Base-by-base conservation (phyloP, 148 eudicot genomes). In the Rhododendron griersonianum region DNA sequence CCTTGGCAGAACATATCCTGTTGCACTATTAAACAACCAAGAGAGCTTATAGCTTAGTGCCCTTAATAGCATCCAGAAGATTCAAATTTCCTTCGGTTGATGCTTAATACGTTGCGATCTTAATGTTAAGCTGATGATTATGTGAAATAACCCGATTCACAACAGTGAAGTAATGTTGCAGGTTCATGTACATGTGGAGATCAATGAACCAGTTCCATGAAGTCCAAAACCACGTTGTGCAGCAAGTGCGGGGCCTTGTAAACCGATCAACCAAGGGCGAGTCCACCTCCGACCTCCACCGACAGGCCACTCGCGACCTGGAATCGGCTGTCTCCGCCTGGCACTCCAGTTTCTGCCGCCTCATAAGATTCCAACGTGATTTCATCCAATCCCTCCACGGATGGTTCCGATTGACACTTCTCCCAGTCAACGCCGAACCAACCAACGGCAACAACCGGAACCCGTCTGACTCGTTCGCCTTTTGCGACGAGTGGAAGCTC, bases 171-270 rank as follows among this genome's bases (percentile, higher is more conserved):
- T 8, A 28, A 69, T 82, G 75, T 80, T 71, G 87, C 95, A 96
- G 99, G 89, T 93, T 96, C 88, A 96, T 95, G 99, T 94, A 96
- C 92, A 96, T 94, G 99, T 96, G 99, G 99, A 92, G 84, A 91
- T 92, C 96, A 44, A 96, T 95, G 98, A 95, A 95, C 86, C 96
- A 96, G 86, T 93, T 87, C 89, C 99, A 96, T 84, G 95, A 95
- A 90, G 92, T 96, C 86, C 99, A 96, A 88, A 92, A 90, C 90
- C 95, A 96, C 85, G 87, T 95, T n/a, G 99, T 96, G 35, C 98
- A 95, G 90, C 99, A 96, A 91, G 99, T 95, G 5, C 95, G 99
- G 13, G 98, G 98, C 83, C 95, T 96, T 15, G 89, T 96, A 1
- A 92, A 92, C 89, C 89, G 87, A 19, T 76, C 91, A 80, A 81